A percentile compares a stretch with the other conserved stretches of the same genome.
Evolutionary conservation across 768 basidiomycete species (phyloP).

Genomic region (Termitomyces heimii): DNA sequence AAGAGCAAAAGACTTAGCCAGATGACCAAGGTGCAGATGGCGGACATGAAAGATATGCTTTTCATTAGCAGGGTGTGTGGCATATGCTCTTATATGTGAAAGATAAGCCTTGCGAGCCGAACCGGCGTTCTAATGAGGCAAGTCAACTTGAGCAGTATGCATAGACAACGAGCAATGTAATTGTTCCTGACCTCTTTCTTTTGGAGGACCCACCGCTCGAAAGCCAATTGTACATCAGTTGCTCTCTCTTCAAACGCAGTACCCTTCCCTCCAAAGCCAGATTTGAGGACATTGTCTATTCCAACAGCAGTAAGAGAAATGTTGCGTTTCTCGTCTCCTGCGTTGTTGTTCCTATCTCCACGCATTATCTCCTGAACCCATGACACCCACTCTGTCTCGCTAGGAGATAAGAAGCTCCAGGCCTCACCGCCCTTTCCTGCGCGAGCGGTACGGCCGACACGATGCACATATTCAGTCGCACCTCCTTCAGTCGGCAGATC

Average conservation of each 20-base stretch:
- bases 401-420: slow-evolving; percentile 87
- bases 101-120: slow-evolving; percentile 82
- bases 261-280: slow-evolving; percentile 83
- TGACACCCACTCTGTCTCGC: slow-evolving; percentile 83
- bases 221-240: slow-evolving; percentile 91
- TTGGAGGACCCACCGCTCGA: slow-evolving; percentile 88
- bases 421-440: slow-evolving; percentile 95
- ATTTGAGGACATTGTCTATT: slow-evolving; percentile 65
- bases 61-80: slow-evolving; percentile 92
- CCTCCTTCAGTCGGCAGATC: slow-evolving; percentile 98
- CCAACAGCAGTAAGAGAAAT: slow-evolving; percentile 52
- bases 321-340: slow-evolving; percentile 27
- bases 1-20: slow-evolving; percentile 87
- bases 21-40: slow-evolving; percentile 89
- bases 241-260: slow-evolving; percentile 83
- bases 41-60: slow-evolving; percentile 97
- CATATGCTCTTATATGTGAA: slow-evolving; percentile 93
- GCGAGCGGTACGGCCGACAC: slow-evolving; percentile 95
- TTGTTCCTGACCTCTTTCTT: slow-evolving; percentile 59
- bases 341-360: slow-evolving; percentile 28
- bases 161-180: neutral
- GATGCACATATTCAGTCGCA: slow-evolving; percentile 92
- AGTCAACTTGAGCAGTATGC: neutral
- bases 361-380: slow-evolving; percentile 87
- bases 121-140: slow-evolving; percentile 53